A percentile compares a stretch with the other conserved stretches of the same genome.
phyloP scores from a whole-genome alignment of 75 land plant species.

The Chamaecyparis obtusa region DNA sequence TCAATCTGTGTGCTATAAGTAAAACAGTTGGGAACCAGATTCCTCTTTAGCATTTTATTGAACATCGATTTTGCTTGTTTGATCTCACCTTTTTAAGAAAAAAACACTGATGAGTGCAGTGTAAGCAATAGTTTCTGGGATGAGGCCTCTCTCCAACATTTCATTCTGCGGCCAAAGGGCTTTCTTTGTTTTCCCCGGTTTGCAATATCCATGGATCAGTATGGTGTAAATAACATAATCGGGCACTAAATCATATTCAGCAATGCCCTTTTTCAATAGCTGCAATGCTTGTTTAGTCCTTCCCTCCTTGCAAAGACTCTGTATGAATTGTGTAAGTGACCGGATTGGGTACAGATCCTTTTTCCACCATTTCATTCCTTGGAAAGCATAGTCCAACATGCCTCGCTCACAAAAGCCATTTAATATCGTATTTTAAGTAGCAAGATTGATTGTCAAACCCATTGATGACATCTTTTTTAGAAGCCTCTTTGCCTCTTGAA shows the following conservation, averaged over 20 bases:
- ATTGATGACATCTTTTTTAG: slow-evolving; percentile 34
- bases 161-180: slow-evolving; percentile 65
- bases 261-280: slow-evolving; percentile 56
- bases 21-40: slow-evolving; percentile 43
- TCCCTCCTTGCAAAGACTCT: slow-evolving; percentile 6
- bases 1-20: slow-evolving; percentile 56
- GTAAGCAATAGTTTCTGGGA: slow-evolving; percentile 51
- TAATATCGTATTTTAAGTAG: slow-evolving; percentile 48
- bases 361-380: slow-evolving; percentile 20
- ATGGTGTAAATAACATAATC: slow-evolving; percentile 74
- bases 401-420: slow-evolving; percentile 52
- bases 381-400: slow-evolving; percentile 41
- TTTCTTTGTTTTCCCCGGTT: slow-evolving; percentile 46
- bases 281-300: slow-evolving; percentile 38
- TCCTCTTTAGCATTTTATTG: slow-evolving; percentile 46
- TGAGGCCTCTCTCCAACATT: neutral
- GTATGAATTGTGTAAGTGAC: too few relatives aligned
- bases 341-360: slow-evolving; percentile 29
- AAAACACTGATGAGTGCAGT: slow-evolving; percentile 55
- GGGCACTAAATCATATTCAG: slow-evolving; percentile 48
- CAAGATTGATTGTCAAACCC: slow-evolving; percentile 39
- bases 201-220: slow-evolving; percentile 66
- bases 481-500: slow-evolving; percentile 15
- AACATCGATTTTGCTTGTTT: slow-evolving; percentile 35
- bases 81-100: slow-evolving; percentile 40